phyloP scores from a whole-genome alignment of 2,329 filamentous ascomycete species.

The Aspergillus quadrilineatus region DNA sequence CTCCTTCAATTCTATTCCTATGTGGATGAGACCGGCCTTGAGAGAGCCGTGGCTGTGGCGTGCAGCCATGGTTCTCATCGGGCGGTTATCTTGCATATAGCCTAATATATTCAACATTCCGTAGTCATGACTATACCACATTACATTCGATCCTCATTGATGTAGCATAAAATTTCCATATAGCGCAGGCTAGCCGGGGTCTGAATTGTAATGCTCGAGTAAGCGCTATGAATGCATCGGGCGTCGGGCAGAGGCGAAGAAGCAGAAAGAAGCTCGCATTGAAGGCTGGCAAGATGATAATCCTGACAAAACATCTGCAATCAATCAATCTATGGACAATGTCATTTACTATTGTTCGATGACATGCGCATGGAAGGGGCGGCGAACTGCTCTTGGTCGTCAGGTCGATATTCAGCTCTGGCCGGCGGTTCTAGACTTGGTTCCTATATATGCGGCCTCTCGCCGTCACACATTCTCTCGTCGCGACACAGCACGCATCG shows the following conservation, averaged over 20 bases:
- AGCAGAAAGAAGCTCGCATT: background rate
- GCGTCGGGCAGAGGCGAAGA: background rate
- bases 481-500: background rate
- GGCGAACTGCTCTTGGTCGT: slow-evolving; percentile 1
- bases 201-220: background rate
- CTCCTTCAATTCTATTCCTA: slow-evolving; percentile 13
- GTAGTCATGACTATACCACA: no score
- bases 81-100: background rate
- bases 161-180: no score
- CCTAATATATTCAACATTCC: background rate
- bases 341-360: background rate
- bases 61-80: background rate
- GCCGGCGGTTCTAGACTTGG: slow-evolving; percentile 1
- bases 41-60: background rate
- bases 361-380: background rate
- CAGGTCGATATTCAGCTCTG: background rate
- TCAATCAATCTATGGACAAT: background rate
- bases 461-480: background rate
- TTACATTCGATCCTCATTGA: no score
- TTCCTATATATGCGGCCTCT: slow-evolving; percentile 3
- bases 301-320: slow-evolving; percentile 9
- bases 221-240: background rate
- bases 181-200: no score
- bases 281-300: background rate
- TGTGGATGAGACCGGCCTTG: slow-evolving; percentile 1